phyloP scores from a whole-genome alignment of 331 rosid species.

The Acacia concinna region DNA sequence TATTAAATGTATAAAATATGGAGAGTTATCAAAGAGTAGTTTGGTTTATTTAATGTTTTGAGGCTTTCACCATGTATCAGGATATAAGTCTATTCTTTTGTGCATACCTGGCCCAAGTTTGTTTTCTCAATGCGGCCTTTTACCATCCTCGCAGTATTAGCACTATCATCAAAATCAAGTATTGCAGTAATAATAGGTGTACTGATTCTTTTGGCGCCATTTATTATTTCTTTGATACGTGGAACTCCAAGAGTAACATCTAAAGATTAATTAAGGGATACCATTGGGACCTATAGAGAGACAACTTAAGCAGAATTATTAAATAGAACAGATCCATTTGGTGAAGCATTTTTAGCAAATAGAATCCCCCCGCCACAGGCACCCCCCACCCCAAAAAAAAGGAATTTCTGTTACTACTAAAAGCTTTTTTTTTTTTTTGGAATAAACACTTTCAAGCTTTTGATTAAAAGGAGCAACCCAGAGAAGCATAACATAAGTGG shows the following conservation, averaged over 20 bases:
- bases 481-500: not conserved
- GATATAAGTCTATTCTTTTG: conserved; percentile 17
- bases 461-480: not conserved
- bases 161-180: conserved; percentile 60
- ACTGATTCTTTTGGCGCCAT: conserved; percentile 71
- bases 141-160: conserved; percentile 65
- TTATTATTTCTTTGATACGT: conserved; percentile 91
- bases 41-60: not conserved
- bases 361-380: not conserved
- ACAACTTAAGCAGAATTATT: conserved; percentile 21
- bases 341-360: not conserved
- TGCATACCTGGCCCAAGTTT: conserved; percentile 79
- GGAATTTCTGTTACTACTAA: not conserved
- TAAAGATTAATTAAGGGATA: conserved; percentile 56
- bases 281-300: conserved; percentile 29
- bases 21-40: too few species aligned
- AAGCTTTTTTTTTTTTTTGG: not conserved
- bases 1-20: too few species aligned
- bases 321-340: not conserved
- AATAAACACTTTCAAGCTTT: too few species aligned
- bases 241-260: conserved; percentile 96
- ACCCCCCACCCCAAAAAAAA: not conserved
- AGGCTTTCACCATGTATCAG: not conserved
- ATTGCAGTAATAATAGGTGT: conserved; percentile 87
- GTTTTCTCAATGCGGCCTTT: conserved; percentile 92